A percentile compares a stretch with the other conserved stretches of the same genome.
These are phyloP conservation scores for Cutaneotrichosporon arboriforme DNA, from an alignment of 1,284 basidiomycete genomes.

Conservation along the genomic window DNA sequence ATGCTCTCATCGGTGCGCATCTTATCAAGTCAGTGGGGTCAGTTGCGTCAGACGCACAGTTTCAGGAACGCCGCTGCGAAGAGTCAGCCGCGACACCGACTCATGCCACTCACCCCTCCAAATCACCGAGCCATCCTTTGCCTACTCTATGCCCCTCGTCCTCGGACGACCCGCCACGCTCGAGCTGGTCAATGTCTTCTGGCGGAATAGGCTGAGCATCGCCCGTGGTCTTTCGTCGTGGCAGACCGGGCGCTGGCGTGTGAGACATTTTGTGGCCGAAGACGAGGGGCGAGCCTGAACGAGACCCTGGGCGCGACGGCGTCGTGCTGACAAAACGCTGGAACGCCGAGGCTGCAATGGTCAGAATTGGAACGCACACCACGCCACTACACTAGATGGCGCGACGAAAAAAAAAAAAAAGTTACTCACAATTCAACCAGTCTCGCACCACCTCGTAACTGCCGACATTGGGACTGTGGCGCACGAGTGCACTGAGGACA, in stretches of 20 bases:
- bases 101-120: constrained; percentile 35
- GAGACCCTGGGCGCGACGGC: constrained; percentile 23
- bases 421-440: constrained; percentile 23
- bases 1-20: constrained; percentile 43
- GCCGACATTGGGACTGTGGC: constrained; percentile 37
- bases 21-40: constrained; percentile 15
- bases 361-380: constrained; percentile 1
- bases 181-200: constrained; percentile 21
- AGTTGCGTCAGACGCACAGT: constrained; percentile 11
- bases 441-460: constrained; percentile 39
- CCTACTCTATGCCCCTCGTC: constrained; percentile 32
- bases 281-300: constrained; percentile 8
- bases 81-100: background rate
- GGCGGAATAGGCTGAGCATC: constrained; percentile 8
- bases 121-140: constrained; percentile 41
- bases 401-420: too few species aligned
- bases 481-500: constrained; percentile 36
- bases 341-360: constrained; percentile 20
- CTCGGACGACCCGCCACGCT: constrained; percentile 21
- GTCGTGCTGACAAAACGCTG: constrained; percentile 23
- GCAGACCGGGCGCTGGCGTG: background rate
- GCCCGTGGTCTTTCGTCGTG: background rate
- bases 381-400: background rate
- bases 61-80: constrained; percentile 25
- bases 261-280: constrained; percentile 9